Evolutionary conservation across 352 stramenopile species (phyloP).

Genomic region (Phytophthora meadii): DNA sequence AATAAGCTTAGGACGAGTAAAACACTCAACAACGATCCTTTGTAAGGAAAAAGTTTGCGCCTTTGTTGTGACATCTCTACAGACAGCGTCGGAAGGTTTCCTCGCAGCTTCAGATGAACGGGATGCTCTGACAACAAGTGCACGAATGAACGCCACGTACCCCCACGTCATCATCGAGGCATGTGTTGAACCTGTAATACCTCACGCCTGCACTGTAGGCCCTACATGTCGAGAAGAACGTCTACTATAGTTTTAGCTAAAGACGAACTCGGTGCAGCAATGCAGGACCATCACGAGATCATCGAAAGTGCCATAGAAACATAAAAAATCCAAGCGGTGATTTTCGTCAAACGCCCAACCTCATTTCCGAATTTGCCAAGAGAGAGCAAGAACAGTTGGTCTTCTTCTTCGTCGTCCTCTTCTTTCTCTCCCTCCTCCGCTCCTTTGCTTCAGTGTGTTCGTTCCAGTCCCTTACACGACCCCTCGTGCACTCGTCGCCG

Average conservation of each 20-base stretch:
- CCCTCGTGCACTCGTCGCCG: neutral
- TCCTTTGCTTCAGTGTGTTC: neutral
- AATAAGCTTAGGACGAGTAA: neutral
- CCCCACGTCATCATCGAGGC: constrained; percentile 23
- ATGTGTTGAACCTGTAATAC: constrained; percentile 14
- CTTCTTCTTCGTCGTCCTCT: neutral
- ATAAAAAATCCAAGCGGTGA: constrained; percentile 14
- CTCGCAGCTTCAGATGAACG: constrained; percentile 3
- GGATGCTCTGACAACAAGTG: neutral
- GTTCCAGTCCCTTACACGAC: neutral
- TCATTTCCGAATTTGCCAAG: constrained; percentile 30
- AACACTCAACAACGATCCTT: constrained; percentile 1
- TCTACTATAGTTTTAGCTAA: too few species aligned
- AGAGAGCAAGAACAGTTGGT: constrained; percentile 3
- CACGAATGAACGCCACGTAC: constrained; percentile 19
- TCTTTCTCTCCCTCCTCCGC: neutral
- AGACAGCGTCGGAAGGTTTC: neutral
- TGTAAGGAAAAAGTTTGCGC: neutral
- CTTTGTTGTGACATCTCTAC: constrained; percentile 3
- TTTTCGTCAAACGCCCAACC: constrained; percentile 6
- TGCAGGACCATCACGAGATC: constrained; percentile 4
- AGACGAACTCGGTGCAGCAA: neutral
- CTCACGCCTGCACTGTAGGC: neutral
- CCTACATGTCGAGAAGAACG: too few species aligned
- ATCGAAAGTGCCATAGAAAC: constrained; percentile 11